Evolutionary conservation across 2,329 filamentous ascomycete genomes (phyloP), one percentile per base, ranked within the genome.

Genomic region (Apiospora sp.): DNA sequence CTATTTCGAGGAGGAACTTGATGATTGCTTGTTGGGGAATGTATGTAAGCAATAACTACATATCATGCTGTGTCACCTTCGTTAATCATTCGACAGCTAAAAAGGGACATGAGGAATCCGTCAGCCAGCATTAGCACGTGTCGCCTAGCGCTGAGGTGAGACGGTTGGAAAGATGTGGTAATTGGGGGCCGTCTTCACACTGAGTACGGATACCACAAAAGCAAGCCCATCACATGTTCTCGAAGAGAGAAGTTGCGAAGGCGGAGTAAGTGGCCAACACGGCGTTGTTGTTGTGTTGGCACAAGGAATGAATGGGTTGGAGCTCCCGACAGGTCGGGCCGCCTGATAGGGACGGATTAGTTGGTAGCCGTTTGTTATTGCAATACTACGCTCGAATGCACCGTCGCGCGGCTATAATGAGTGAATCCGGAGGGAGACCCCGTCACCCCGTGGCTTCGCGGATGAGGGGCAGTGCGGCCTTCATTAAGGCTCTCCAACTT

Each of bases 131-230:
- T 41, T 41, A n/a, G 13, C 58, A n/a, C 19, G 7, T 64, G 19
- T 37, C 22, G 58, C 58, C 41, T 64, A 64, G 58, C 27, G 51
- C 51, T 58, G 34, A 34, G 19, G 51, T 58, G 34, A 34, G 51
- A 58, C 51, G 58, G 58, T n/a, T n/a, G 34, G 14, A 6, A 5
- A 5, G 10, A 22, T 8, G 10, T 14, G 2, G 27, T 16, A 16
- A 30, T 22, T 37, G 54, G 27, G 54, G 27, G 8, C 4, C 54
- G 37, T n/a, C 7, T 61, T 16, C 22, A 61, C 16, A 7, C 30
- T 30, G 27, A 30, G 27, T 30, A 30, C 10, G 30, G 22, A 19
- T 5, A n/a, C 41, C 19, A 64, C 19, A 24, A 34, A 34, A 24
- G 51, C 16, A 34, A 58, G 7, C 8, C 2, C 4, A 34, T 19